Conservation (phyloP, 805 yeast genomes). For the Blastobotrys peoriensis region DNA sequence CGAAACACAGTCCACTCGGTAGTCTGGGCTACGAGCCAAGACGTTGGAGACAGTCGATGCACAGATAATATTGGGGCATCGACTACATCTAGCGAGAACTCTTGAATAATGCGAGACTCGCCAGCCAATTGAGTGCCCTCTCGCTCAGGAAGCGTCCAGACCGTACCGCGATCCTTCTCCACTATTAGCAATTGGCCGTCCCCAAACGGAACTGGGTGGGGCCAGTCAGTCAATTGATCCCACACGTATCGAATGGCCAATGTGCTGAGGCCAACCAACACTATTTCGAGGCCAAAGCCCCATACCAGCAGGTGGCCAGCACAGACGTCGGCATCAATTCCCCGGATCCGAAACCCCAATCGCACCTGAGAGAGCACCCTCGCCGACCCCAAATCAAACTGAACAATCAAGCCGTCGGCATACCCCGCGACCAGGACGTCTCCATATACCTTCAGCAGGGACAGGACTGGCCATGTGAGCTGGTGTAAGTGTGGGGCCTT, state of each 20-base stretch:
- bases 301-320: constrained; percentile 13
- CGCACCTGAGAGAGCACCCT: constrained; percentile 1
- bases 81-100: neutral
- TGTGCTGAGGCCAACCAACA: constrained; percentile 8
- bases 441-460: constrained; percentile 1
- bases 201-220: constrained; percentile 12
- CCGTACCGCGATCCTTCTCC: constrained; percentile 4
- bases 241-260: constrained; percentile 3
- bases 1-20: constrained; percentile 16
- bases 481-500: neutral
- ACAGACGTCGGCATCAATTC: constrained; percentile 6
- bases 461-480: neutral
- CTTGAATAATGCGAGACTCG: neutral
- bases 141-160: constrained; percentile 1
- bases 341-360: constrained; percentile 13
- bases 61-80: constrained; percentile 8
- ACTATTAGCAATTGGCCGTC: constrained; percentile 10
- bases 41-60: constrained; percentile 8
- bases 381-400: constrained; percentile 10
- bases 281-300: constrained; percentile 17
- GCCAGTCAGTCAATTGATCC: constrained; percentile 17
- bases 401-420: constrained; percentile 5
- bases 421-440: constrained; percentile 6
- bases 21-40: constrained; percentile 16
- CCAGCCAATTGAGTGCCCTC: neutral